Base-by-base conservation (phyloP, 208 protist genomes). In the Strigomonas culicis region DNA sequence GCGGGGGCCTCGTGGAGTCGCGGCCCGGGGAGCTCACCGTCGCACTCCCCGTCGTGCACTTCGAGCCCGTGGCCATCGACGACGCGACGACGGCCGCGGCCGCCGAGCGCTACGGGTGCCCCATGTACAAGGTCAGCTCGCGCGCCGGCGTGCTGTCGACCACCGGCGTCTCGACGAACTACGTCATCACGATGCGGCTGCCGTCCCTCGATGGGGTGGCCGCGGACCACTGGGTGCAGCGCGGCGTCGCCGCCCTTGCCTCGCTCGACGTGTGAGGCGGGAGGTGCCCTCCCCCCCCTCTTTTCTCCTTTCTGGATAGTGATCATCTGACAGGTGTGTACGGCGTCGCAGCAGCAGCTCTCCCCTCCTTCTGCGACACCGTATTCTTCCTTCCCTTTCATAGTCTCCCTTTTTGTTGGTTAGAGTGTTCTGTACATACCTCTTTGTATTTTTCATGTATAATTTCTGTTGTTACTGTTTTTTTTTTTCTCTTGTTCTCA, bases 121-220 rank as follows among this genome's bases (percentile, higher is more conserved):
- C 95, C 1, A 70, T 97, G 74, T 98, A 97, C 76, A 97, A 97
- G 74, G 89, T 92, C n/a, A 88, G 83, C 66, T 79, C 80, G 2
- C 77, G 95, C 49, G 90, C 91, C 0, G 94, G 93, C 56, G 82
- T 83, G 19, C 72, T 97, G 19, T 95, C 89, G 13, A 97, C 92
- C 0, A 97, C 92, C 2, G 91, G 91, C 58, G 74, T 97, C 11
- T 95, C 88, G 43, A 96, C 89, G 11, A 97, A 98, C 72, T 96
- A 84, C 71, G 87, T 98, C 19, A 81, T 94, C 34, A 77, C 77
- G 22, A 62, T 98, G 4, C 72, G 83, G 24, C 63, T 98, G 21
- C 83, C 78, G 6, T 86, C 89, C 7, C 62, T 83, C 13, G 41
- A 83, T 50, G 46, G 74, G 21, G 69, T 86, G 11, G n/a, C 61